Evolutionary conservation across 768 basidiomycete species (phyloP), one percentile per base, ranked within the genome.

Genomic region (Suillus variegatus): DNA sequence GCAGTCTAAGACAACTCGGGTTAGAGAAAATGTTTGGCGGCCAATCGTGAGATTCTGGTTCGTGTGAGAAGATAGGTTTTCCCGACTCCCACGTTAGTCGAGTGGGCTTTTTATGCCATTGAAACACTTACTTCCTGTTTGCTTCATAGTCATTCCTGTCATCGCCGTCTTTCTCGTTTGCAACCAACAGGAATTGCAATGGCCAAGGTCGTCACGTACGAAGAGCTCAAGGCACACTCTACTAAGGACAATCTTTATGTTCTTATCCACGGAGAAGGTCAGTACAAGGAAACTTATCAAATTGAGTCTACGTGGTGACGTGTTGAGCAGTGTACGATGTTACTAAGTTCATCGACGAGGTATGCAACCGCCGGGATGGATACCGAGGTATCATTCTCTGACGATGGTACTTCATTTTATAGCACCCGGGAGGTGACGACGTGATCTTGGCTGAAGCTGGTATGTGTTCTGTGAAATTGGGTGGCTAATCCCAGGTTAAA

Each of bases 341-440:
- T 68, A 88, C 94, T 46, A 91, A 92, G 75, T 99, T 99, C 86
- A 82, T 95, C 72, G 96, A 98, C 81, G 96, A 97, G 88, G 94
- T 93, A 75, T 64, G 80, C 73, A 60, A 32, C 10, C 0, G 6
- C 6, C 6, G 18, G 12, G 18, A 13, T 40, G 3, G 1, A 28
- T 13, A 4, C 3, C 41, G 18, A 20, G 32, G 8, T 38, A 20
- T 38, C 36, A 38, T 20, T 12, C 12, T 6, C 18, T 60, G 41
- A 60, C 12, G 18, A 13, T 20, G 6, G 7, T 36, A 51, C 64
- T 61, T 57, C 47, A 52, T 67, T 32, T 32, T 28, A 20, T 74
- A 93, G 96, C 96, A 97, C 75, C 96, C 95, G 28, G 97, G 97
- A 77, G 97, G 97, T 68, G 97, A 99, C 82, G 97, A 99, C 82